Base-by-base conservation (phyloP, 768 basidiomycete genomes). In the Leccinum imitatum region DNA sequence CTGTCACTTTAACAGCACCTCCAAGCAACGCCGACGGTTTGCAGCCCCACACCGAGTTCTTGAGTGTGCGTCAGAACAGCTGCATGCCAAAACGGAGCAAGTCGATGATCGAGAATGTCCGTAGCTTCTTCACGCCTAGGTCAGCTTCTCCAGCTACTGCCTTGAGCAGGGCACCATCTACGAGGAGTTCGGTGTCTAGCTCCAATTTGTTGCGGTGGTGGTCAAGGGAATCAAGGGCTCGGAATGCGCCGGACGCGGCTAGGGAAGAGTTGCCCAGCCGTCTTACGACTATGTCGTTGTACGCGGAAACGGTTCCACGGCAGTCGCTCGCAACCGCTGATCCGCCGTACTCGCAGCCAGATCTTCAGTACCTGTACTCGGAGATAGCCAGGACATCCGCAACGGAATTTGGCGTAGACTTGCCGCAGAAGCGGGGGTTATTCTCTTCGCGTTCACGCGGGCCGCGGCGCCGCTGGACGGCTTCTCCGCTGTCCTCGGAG, bases 41-140 rank as follows among this genome's bases (percentile, higher is more conserved):
- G 53, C 63, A 61, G 37, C 67, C 56, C 39, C 76, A 50, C 58
- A 68, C 67, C 56, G 77, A 73, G 59, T 70, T 66, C 53, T 67
- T 62, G 71, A 59, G 58, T 46, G 62, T 59, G 27, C 64, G 53
- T 52, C 68, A 54, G 47, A 65, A 64, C n/a, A 64, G 63, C 50
- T 72, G 57, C 53, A 65, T 62, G 25, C 80, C 79, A 11, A 80
- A 79, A 62, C 76, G 80, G 46, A 73, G 78, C 53, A 76, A 80
- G 27, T 86, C 84, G 14, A 79, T 90, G 72, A 82, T 85, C 51
- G 84, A 81, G 63, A 87, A 84, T 64, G 83, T 89, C 58, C 82
- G 79, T 64, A 83, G 78, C 19, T 76, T 90, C 55, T 87, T 90
- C 65, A 73, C 77, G 27, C 76, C 83, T 54, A 82, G 80, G 1